A percentile compares a stretch with the other conserved stretches of the same genome.
These are phyloP conservation scores for Solanum pinnatisectum DNA, from an alignment of 257 asterid genomes.

Conservation along the genomic window DNA sequence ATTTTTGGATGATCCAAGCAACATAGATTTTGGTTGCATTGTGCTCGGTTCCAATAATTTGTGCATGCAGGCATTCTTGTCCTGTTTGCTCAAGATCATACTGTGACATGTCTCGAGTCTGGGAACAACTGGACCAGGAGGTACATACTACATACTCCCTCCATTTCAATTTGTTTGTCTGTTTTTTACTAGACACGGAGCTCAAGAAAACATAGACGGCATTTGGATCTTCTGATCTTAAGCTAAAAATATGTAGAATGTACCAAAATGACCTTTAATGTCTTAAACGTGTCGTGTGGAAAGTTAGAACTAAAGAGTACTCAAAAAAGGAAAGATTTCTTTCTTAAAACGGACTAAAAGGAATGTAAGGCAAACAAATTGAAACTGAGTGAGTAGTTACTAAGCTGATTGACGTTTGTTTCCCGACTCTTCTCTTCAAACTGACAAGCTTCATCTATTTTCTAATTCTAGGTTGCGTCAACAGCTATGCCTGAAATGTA, in stretches of 20 bases:
- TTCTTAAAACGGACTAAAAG: neutral
- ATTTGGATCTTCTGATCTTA: neutral
- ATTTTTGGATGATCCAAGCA: neutral
- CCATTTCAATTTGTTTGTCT: neutral
- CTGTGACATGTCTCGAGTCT: slow-evolving; percentile 51
- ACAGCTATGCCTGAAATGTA: slow-evolving; percentile 50
- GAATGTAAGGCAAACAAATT: neutral
- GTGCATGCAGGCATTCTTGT: slow-evolving; percentile 45
- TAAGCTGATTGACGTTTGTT: neutral
- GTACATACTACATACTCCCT: slow-evolving; percentile 7
- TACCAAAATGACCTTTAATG: neutral
- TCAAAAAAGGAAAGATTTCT: neutral
- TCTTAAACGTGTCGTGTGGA: neutral
- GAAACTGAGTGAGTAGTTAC: neutral
- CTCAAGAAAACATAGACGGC: neutral
- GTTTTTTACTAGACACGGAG: neutral
- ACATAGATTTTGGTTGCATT: neutral
- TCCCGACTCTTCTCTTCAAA: neutral
- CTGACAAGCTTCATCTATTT: neutral
- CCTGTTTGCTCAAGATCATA: slow-evolving; percentile 62
- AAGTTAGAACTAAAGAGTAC: neutral
- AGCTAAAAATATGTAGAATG: neutral
- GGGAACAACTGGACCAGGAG: slow-evolving; percentile 59
- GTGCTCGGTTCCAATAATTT: neutral
- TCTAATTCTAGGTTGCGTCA: slow-evolving; percentile 37